Percentiles rank a stretch among this genome's conserved stretches.
Evolutionary conservation across 2,329 filamentous ascomycete genomes (phyloP).

Genomic region (Cladosporium austrohemisphaericum): DNA sequence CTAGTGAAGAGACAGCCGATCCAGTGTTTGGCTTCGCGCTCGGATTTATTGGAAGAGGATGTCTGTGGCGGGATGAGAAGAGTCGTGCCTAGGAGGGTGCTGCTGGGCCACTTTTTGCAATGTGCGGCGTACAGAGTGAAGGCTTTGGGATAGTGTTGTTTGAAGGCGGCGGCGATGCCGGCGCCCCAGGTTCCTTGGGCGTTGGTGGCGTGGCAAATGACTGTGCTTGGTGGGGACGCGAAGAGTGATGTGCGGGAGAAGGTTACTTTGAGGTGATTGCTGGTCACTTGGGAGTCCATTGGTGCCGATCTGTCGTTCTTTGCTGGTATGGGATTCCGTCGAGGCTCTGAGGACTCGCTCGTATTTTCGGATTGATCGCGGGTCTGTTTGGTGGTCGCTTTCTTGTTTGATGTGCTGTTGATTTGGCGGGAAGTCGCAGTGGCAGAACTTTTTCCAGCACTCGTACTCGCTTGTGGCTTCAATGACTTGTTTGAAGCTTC

Average conservation of each 20-base stretch:
- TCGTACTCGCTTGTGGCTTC: too few relatives aligned
- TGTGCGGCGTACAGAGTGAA: constrained; percentile 46
- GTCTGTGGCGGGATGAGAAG: constrained; percentile 51
- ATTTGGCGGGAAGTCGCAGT: too few relatives aligned
- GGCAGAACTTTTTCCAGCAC: too few relatives aligned
- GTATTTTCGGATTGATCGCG: background rate
- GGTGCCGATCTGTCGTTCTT: background rate
- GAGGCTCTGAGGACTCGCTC: background rate
- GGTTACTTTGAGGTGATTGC: background rate
- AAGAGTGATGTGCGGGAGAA: constrained; percentile 49
- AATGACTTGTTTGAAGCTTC: background rate
- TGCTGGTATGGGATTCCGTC: background rate
- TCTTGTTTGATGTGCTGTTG: background rate
- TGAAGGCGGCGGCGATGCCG: constrained; percentile 55
- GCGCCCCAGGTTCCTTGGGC: constrained; percentile 54
- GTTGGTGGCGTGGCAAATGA: constrained; percentile 60
- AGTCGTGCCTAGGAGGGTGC: constrained; percentile 43
- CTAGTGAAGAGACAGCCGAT: constrained; percentile 60
- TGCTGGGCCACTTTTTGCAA: constrained; percentile 38
- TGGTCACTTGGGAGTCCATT: too few relatives aligned
- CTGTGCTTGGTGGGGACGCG: constrained; percentile 45
- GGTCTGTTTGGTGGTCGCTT: background rate
- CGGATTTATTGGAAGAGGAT: constrained; percentile 27
- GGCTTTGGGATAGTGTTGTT: constrained; percentile 48
- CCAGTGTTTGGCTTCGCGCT: constrained; percentile 56